Base-by-base conservation (phyloP, 1,284 basidiomycete genomes). In the Hemileia vastatrix region DNA sequence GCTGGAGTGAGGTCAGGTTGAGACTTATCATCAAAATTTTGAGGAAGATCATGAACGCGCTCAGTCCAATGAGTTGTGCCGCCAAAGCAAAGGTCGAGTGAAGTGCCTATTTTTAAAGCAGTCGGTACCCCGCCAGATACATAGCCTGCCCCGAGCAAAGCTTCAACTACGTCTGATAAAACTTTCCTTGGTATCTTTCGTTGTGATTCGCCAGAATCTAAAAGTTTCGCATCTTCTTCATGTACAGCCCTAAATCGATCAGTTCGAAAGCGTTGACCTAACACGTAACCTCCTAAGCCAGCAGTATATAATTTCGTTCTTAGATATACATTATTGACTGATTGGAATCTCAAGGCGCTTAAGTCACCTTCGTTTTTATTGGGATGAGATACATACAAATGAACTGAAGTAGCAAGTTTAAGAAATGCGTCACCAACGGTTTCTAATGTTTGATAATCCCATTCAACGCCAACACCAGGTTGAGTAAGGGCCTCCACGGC, bases 81-180 rank as follows among this genome's bases (percentile, higher is more conserved):
- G 3, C 88, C 88, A 70, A 89, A 83, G 50, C 83, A 81, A 32
- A 91, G 72, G 0, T 84, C 83, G 19, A 91, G 76, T 3, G 80
- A 78, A 1, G 79, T 80, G 6, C 87, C 88, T 4, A 83, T 76
- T n/a, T 76, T 79, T 55, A 91, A 76, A 1, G 85, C 83, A 78
- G 83, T 81, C 15, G 80, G 73, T 33, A 90, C 81, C 0, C 87
- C 87, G 8, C 86, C 87, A 5, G 82, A 79, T 6, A 84, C 67
- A 69, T 84, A 89, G 36, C 82, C 81, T 0, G 86, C 88, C 8
- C 87, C 89, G 1, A 91, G 77, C 2, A 83, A 80, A 0, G 89
- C 85, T 72, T 92, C 89, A 82, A 89, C 86, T 68, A 86, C 87
- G 71, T 91, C 89, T 69, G 88, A 87, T 65, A 90, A 76, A 70